Evolutionary conservation across 352 stramenopile genomes (phyloP), one percentile per base, ranked within the genome.

Genomic region (Phytophthora citricola): DNA sequence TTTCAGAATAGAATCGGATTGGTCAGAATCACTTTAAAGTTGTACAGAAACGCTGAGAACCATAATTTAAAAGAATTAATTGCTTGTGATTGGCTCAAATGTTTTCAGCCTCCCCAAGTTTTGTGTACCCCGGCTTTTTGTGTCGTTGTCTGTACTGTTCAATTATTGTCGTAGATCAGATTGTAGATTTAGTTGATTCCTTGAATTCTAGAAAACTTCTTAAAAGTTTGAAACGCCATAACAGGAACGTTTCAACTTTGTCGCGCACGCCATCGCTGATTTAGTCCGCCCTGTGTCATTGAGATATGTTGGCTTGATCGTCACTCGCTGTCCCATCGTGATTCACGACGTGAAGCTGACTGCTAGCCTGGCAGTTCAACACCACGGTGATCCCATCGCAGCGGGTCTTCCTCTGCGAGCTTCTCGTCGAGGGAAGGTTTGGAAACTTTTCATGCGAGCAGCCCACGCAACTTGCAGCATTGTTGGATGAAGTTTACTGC

Each of bases 331-430:
- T 12, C 12, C 31, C 31, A 31, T 31, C 3, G 27, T 31, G 3
- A 31, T 20, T 20, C 17, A 20, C 17, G 17, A 20, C 17, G 17
- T 20, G 17, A 20, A 20, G 17, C 17, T 20, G 17, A 20, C 17
- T 9, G 27, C 5, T 7, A 31, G 27, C 27, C 27, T 31, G 27
- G 31, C 40, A 46, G 40, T 39, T 51, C 45, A 51, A 51, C 45
- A 5, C 26, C 24, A 10, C 34, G 15, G 22, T 39, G 26, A 39
- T 51, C 45, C 45, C 45, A 51, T 51, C 45, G 45, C 26, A 38
- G 12, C 26, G 14, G 45, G 26, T 36, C 26, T 51, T 51, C 45
- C 45, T 43, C 36, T 34, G 4, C 31, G 31, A 34, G 36, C 36
- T 51, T 50, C 44, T 50, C 44, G 27, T 15, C 22, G 9, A 47